phyloP scores from a whole-genome alignment of 495 filamentous ascomycete species.

The Penicillium herquei region DNA sequence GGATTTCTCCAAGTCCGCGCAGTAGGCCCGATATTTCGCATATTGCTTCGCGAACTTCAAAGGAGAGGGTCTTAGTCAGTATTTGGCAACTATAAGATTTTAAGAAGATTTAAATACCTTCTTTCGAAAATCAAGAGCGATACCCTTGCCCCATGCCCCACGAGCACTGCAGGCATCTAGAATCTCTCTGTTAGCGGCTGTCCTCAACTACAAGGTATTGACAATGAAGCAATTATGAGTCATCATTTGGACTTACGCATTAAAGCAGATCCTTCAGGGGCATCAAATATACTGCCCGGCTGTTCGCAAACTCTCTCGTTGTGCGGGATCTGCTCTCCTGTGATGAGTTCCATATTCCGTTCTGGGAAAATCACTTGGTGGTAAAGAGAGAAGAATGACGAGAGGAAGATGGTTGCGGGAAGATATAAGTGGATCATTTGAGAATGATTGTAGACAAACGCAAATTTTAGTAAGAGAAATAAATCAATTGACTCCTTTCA shows the following conservation, averaged over 20 bases:
- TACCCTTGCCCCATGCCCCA: conserved; percentile 45
- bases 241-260: conserved; percentile 35
- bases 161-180: conserved; percentile 48
- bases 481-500: too few relatives aligned
- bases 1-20: conserved; percentile 11
- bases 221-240: neutral
- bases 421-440: too few relatives aligned
- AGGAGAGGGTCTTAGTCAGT: neutral
- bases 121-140: conserved; percentile 35
- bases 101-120: conserved; percentile 22
- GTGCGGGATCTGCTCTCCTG: neutral
- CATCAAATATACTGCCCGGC: conserved; percentile 43
- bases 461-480: too few relatives aligned
- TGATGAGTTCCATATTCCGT: neutral
- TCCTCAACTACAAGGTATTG: neutral
- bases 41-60: conserved; percentile 43
- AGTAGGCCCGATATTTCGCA: conserved; percentile 34
- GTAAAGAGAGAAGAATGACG: too few relatives aligned
- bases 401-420: too few relatives aligned
- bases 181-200: neutral
- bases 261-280: conserved; percentile 39
- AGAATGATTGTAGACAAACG: too few relatives aligned
- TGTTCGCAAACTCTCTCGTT: conserved; percentile 19
- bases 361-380: neutral
- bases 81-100: neutral